These are phyloP conservation scores for Asclepias syriaca DNA, from an alignment of 257 asterid genomes.

Conservation along the genomic window DNA sequence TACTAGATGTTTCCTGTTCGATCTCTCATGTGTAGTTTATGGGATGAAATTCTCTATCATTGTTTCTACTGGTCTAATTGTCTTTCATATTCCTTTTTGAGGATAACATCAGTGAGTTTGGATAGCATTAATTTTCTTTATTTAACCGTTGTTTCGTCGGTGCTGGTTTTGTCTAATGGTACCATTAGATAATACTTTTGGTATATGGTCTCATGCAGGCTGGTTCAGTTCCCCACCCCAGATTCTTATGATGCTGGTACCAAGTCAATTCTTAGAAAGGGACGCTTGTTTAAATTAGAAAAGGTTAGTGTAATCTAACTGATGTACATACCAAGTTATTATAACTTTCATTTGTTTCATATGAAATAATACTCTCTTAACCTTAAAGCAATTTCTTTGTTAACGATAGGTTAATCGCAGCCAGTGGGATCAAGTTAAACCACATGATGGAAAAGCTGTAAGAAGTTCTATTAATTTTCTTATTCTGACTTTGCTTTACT, in stretches of 20 bases:
- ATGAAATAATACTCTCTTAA: background rate
- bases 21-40: background rate
- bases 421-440: slow-evolving; percentile 46
- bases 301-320: slow-evolving; percentile 39
- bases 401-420: slow-evolving; percentile 48
- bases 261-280: slow-evolving; percentile 43
- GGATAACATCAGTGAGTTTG: background rate
- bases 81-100: background rate
- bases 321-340: background rate
- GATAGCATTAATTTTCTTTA: background rate
- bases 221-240: slow-evolving; percentile 56
- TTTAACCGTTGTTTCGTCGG: background rate
- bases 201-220: slow-evolving; percentile 33
- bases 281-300: slow-evolving; percentile 44
- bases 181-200: background rate
- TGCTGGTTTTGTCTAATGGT: background rate
- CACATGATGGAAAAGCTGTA: slow-evolving; percentile 81
- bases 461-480: slow-evolving; percentile 25
- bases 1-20: background rate
- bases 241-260: slow-evolving; percentile 37
- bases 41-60: background rate
- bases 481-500: background rate
- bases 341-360: background rate
- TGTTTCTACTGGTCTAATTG: background rate
- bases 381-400: background rate